phyloP scores from a whole-genome alignment of 345 rosid species.

The Citrus sinensis region DNA sequence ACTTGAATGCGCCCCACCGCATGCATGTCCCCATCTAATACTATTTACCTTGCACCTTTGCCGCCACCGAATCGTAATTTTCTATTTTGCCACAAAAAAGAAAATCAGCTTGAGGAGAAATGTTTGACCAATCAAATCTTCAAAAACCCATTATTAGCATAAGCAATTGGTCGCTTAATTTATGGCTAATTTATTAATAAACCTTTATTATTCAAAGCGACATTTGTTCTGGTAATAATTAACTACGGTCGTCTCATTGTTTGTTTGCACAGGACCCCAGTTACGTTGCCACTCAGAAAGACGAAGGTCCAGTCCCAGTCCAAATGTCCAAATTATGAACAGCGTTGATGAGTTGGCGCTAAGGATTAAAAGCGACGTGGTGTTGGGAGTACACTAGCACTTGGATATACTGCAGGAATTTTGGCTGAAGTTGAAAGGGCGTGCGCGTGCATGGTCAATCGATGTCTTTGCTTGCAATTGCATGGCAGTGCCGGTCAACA shows the following conservation, averaged over 20 bases:
- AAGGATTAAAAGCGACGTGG: background rate
- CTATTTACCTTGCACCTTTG: too few relatives aligned
- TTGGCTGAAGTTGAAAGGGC: constrained; percentile 17
- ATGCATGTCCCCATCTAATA: too few relatives aligned
- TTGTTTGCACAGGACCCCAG: background rate
- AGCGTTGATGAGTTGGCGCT: background rate
- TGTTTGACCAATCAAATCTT: background rate
- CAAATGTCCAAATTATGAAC: background rate
- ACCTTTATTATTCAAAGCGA: background rate
- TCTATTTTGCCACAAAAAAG: background rate
- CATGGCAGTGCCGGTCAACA: constrained; percentile 25
- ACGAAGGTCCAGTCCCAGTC: background rate
- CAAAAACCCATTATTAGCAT: background rate
- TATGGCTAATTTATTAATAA: background rate
- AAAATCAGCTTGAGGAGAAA: background rate
- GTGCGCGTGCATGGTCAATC: constrained; percentile 41
- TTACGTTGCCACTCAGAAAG: background rate
- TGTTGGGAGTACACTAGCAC: background rate
- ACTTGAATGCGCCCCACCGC: too few relatives aligned
- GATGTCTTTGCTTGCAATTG: constrained; percentile 8
- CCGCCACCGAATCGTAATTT: too few relatives aligned
- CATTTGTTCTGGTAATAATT: background rate
- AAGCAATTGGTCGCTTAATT: background rate
- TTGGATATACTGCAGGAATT: background rate
- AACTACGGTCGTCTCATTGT: too few relatives aligned